These are phyloP conservation scores for Melaleuca quinquenervia DNA, from an alignment of 345 rosid species.

Conservation along the genomic window DNA sequence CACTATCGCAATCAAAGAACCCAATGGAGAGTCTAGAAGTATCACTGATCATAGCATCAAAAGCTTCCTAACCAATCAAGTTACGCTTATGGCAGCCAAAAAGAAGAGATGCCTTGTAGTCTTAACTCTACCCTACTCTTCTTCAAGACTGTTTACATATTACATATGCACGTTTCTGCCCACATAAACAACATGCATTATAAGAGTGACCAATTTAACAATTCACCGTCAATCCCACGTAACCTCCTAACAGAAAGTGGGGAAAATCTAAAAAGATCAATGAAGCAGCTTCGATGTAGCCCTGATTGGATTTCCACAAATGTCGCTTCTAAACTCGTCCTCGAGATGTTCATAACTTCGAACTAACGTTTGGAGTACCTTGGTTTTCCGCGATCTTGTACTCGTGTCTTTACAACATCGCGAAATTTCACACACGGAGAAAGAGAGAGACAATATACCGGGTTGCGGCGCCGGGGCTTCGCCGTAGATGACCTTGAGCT, in stretches of 20 bases:
- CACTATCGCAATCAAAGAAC: background rate
- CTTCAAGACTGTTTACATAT: background rate
- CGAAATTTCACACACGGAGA: background rate
- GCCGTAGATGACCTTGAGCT: constrained; percentile 66
- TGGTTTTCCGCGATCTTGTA: background rate
- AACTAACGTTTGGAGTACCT: background rate
- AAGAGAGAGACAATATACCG: constrained; percentile 14
- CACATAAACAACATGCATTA: background rate
- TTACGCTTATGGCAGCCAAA: background rate
- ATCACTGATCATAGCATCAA: background rate
- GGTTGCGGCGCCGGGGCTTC: constrained; percentile 29
- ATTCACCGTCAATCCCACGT: background rate
- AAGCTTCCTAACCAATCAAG: background rate
- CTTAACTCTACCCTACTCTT: background rate
- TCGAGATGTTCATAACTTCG: background rate
- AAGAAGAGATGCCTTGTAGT: background rate
- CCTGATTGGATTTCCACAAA: background rate
- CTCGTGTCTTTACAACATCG: background rate
- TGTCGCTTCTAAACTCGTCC: background rate
- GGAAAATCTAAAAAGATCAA: background rate
- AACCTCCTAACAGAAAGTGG: background rate
- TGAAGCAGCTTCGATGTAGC: background rate
- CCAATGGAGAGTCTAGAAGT: background rate
- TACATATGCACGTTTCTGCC: background rate
- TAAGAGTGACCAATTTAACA: background rate